These are phyloP conservation scores for Neoboletus brunneissimus DNA, from an alignment of 768 basidiomycete species.

Conservation along the genomic window DNA sequence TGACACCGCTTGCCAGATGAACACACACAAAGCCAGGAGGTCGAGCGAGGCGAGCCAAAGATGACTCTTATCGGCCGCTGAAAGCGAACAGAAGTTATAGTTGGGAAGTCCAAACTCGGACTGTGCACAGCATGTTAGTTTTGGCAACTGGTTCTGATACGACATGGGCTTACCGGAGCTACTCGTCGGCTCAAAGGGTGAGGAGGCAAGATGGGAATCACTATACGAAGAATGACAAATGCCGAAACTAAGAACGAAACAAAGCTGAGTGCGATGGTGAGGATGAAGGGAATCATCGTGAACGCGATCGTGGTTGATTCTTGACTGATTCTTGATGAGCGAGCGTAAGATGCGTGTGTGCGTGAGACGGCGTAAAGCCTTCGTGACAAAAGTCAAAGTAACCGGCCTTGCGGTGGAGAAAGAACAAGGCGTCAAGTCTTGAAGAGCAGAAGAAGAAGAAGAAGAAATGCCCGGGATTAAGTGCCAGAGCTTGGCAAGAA, in stretches of 20 bases:
- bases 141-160: background rate
- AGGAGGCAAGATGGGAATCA: conserved; percentile 73
- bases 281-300: conserved; percentile 65
- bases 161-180: conserved; percentile 53
- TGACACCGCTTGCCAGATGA: conserved; percentile 62
- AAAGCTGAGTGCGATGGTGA: conserved; percentile 63
- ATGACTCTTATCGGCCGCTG: conserved; percentile 67
- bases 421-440: conserved; percentile 17
- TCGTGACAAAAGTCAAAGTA: conserved; percentile 35
- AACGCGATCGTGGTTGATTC: conserved; percentile 19
- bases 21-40: conserved; percentile 55
- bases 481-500: conserved; percentile 4
- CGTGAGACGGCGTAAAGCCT: conserved; percentile 38
- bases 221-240: conserved; percentile 72
- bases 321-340: conserved; percentile 13
- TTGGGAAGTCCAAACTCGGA: conserved; percentile 75
- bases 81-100: conserved; percentile 53
- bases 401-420: conserved; percentile 26
- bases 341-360: conserved; percentile 27
- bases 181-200: conserved; percentile 71
- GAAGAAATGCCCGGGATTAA: background rate
- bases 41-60: conserved; percentile 72
- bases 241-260: conserved; percentile 70
- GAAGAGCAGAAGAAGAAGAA: conserved; percentile 13
- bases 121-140: conserved; percentile 37